These are phyloP conservation scores for Arachis monticola DNA, from an alignment of 331 rosid genomes.

Conservation along the genomic window DNA sequence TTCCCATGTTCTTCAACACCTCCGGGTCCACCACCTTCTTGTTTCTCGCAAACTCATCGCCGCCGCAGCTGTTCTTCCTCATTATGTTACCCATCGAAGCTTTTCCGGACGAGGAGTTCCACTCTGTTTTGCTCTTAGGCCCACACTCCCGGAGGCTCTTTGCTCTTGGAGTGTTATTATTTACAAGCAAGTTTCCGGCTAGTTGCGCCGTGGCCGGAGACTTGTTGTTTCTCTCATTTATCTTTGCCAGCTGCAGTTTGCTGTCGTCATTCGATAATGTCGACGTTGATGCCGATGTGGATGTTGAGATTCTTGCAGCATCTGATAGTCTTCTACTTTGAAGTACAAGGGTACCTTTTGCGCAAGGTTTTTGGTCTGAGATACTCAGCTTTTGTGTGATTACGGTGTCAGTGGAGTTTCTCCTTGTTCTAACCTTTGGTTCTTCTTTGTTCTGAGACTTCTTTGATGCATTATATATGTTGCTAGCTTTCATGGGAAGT, in stretches of 20 bases:
- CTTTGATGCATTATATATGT: constrained; percentile 16
- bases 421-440: constrained; percentile 22
- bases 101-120: constrained; percentile 33
- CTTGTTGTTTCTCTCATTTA: constrained; percentile 43
- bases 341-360: constrained; percentile 29
- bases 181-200: constrained; percentile 49
- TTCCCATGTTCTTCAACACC: constrained; percentile 74
- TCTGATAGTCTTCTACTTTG: constrained; percentile 55
- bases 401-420: constrained; percentile 23
- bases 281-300: constrained; percentile 49
- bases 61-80: constrained; percentile 49
- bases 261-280: constrained; percentile 14
- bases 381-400: constrained; percentile 13
- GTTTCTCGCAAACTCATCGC: constrained; percentile 41
- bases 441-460: constrained; percentile 35
- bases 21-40: constrained; percentile 67
- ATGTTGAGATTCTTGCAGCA: constrained; percentile 70
- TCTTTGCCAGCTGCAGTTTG: constrained; percentile 34
- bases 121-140: constrained; percentile 38
- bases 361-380: constrained; percentile 38
- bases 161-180: constrained; percentile 41
- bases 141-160: constrained; percentile 37
- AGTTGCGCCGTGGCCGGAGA: constrained; percentile 50
- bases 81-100: constrained; percentile 71
- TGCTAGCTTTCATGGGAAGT: constrained; percentile 52